Evolutionary conservation across 192 early-diverging fungal species (phyloP), one percentile per base, ranked within the genome.

Genomic region (Linderina pennispora): DNA sequence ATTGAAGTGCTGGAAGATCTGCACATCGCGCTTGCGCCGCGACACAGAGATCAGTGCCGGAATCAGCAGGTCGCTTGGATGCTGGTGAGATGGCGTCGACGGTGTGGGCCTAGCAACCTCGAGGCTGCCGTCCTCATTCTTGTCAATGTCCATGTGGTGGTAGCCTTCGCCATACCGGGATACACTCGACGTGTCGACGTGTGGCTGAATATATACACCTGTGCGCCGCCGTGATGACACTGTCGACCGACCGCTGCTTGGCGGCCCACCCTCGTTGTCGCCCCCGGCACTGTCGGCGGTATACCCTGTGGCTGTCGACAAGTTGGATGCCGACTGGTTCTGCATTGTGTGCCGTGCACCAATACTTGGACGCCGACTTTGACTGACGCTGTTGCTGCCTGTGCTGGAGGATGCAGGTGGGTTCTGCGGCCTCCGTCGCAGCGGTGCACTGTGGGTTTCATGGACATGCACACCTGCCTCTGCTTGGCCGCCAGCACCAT

Each of bases 111-210:
- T 48, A 2, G 62, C 56, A 16, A 64, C 56, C 9, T 55, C 56
- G 11, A 72, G 49, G 21, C 53, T 60, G 37, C 56, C 62, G 25
- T 72, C 68, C 21, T 72, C 68, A 5, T 64, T 48, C 19, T 38
- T 40, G 39, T 72, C 68, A 19, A 65, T 50, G 26, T 56, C 44
- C 48, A 72, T 59, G 28, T 64, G 40, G 45, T 51, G 55, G 57
- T 72, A 72, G 0, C 68, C 68, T 32, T 72, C 68, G 31, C 68
- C 68, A 33, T 60, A 64, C 15, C 68, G 56, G 24, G 68, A 52
- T 1, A 52, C 57, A 13, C 49, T 64, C 36, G 59, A 56, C 21
- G 58, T 3, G 31, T 72, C 68, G 10, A 40, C 45, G 28, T 20
- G 43, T 11, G 62, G 34, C 49, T 72, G 68, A 23, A 72, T 72